phyloP scores from a whole-genome alignment of 2,329 filamentous ascomycete species.

The Acephala macrosclerotiorum region DNA sequence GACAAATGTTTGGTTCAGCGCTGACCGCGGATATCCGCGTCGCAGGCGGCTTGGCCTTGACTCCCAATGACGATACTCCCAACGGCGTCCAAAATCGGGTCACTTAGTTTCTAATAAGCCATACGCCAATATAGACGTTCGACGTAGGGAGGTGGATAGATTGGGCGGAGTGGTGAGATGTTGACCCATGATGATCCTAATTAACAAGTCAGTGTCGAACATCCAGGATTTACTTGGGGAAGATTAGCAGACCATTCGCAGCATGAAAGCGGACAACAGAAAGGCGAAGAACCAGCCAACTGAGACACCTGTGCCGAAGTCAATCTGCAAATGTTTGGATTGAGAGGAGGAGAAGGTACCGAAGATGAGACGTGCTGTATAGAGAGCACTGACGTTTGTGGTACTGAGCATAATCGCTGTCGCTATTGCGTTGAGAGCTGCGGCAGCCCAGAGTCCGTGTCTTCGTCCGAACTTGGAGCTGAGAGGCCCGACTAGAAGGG shows the following conservation, averaged over 20 bases:
- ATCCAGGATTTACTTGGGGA: neutral
- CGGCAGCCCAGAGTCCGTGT: constrained; percentile 55
- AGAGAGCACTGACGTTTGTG: constrained; percentile 49
- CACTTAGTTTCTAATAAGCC: too few relatives aligned
- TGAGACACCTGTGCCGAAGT: constrained; percentile 35
- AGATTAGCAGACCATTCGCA: constrained; percentile 52
- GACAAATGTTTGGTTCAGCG: neutral
- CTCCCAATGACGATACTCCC: too few relatives aligned
- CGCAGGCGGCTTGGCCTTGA: too few relatives aligned
- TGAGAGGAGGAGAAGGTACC: constrained; percentile 32
- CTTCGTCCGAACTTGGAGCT: constrained; percentile 55
- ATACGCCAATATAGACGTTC: too few relatives aligned
- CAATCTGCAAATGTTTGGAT: neutral
- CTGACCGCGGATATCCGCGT: neutral
- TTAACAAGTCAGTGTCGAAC: constrained; percentile 34
- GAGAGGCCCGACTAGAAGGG: constrained; percentile 55
- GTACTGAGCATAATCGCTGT: constrained; percentile 53
- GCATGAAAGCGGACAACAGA: constrained; percentile 48
- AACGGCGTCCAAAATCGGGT: too few relatives aligned
- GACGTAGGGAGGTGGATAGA: too few relatives aligned
- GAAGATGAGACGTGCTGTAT: constrained; percentile 54
- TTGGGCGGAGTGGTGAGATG: too few relatives aligned
- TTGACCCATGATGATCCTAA: constrained; percentile 59
- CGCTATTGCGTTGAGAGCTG: constrained; percentile 51
- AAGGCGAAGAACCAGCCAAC: constrained; percentile 56